Evolutionary conservation across 192 early-diverging fungal genomes (phyloP).

Genomic region (Oehlia diaphana): DNA sequence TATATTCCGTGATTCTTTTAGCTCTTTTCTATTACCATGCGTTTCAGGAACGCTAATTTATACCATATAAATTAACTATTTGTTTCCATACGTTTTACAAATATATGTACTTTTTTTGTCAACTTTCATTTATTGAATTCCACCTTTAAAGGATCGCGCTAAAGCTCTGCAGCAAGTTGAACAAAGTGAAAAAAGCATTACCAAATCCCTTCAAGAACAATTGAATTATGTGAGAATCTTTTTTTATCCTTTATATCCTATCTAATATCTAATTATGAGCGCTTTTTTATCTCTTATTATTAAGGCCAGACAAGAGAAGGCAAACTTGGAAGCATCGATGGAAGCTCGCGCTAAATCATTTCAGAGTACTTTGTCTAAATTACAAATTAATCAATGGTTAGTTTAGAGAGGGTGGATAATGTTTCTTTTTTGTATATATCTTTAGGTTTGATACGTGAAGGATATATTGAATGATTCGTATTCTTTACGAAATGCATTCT

Average conservation of each 20-base stretch:
- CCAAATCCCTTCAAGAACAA: constrained; percentile 43
- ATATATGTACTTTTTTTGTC: not conserved
- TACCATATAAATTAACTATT: not conserved
- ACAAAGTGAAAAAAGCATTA: constrained; percentile 40
- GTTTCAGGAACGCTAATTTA: not conserved
- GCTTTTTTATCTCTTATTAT: not conserved
- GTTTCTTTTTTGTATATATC: not conserved
- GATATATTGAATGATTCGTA: no score
- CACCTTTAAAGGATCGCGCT: not conserved
- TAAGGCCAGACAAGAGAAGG: constrained; percentile 38
- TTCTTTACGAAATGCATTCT: no score
- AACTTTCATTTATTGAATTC: no score
- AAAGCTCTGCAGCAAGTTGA: constrained; percentile 37
- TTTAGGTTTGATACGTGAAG: no score
- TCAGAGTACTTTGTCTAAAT: constrained; percentile 26
- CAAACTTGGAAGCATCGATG: constrained; percentile 36
- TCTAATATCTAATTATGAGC: not conserved
- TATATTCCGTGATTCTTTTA: not conserved
- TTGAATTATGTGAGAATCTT: constrained; percentile 38
- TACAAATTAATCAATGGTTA: constrained; percentile 20
- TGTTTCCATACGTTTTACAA: not conserved
- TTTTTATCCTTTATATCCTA: not conserved
- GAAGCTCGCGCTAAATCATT: constrained; percentile 32
- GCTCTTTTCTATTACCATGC: no score
- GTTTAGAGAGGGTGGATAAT: not conserved